Conservation (phyloP, 2,329 filamentous ascomycete species). For the Botrytis fragariae region DNA sequence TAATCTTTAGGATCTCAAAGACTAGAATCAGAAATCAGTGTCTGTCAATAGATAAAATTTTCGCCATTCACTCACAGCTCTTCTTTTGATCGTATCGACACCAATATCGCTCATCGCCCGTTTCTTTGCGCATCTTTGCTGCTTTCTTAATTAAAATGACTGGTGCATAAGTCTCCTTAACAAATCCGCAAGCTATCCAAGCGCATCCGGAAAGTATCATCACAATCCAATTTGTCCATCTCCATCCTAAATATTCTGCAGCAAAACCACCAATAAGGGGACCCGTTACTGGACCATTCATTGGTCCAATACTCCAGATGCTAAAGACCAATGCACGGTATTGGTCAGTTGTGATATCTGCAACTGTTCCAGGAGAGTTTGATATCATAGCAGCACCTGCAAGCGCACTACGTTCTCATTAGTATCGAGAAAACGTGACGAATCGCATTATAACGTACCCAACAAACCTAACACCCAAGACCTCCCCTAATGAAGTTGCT, state of each 20-base stretch:
- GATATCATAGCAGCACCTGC: slow-evolving; percentile 78
- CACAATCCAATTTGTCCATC: slow-evolving; percentile 82
- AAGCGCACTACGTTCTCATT: slow-evolving; percentile 48
- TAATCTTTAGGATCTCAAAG: slow-evolving; percentile 67
- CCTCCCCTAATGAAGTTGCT: slow-evolving; percentile 62
- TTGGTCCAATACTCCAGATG: slow-evolving; percentile 78
- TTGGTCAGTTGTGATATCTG: slow-evolving; percentile 79
- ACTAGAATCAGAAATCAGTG: slow-evolving; percentile 47
- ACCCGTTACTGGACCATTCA: slow-evolving; percentile 69
- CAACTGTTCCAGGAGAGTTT: slow-evolving; percentile 78
- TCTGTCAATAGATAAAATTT: background rate
- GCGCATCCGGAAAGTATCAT: slow-evolving; percentile 68
- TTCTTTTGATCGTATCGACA: slow-evolving; percentile 56
- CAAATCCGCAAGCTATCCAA: slow-evolving; percentile 55
- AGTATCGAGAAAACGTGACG: slow-evolving; percentile 7
- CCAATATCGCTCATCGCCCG: slow-evolving; percentile 71
- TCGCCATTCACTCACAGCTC: slow-evolving; percentile 10
- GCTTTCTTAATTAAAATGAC: slow-evolving; percentile 66
- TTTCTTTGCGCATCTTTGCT: slow-evolving; percentile 61
- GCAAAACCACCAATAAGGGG: slow-evolving; percentile 80
- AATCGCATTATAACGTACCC: slow-evolving; percentile 48
- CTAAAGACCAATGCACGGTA: slow-evolving; percentile 79
- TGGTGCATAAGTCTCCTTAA: slow-evolving; percentile 76
- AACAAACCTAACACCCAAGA: slow-evolving; percentile 73
- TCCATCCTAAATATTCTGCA: slow-evolving; percentile 75